Conservation (phyloP, 2,329 filamentous ascomycete genomes). For the Teratosphaeria viscida region DNA sequence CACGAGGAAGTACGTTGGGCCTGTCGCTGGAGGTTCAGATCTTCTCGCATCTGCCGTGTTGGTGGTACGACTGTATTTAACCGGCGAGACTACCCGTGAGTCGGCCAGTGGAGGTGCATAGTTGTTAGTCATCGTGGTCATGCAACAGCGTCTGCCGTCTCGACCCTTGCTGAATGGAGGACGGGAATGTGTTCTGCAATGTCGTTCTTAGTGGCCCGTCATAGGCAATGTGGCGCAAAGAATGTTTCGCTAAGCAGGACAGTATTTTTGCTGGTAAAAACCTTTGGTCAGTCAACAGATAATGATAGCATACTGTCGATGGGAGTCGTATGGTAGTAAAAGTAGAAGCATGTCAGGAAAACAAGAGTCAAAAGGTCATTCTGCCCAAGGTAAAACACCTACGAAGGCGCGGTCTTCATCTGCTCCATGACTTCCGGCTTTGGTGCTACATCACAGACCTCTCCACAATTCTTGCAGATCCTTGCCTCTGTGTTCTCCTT, state of each 20-base stretch:
- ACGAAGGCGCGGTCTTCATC: slow-evolving; percentile 4
- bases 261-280: not conserved
- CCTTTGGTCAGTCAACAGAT: not conserved
- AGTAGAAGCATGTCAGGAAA: not conserved
- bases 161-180: not conserved
- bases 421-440: slow-evolving; percentile 26
- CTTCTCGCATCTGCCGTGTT: not conserved
- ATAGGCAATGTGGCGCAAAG: not conserved
- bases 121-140: not conserved
- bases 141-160: not conserved
- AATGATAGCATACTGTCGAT: not conserved
- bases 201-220: not conserved
- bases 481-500: slow-evolving; percentile 57
- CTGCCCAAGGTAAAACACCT: not conserved
- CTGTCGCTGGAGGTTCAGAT: not conserved
- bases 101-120: not conserved
- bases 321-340: not conserved
- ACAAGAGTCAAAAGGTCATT: not conserved
- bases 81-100: not conserved
- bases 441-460: slow-evolving; percentile 61
- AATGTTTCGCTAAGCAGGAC: not conserved
- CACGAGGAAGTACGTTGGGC: too few species aligned
- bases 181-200: not conserved
- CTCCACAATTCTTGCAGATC: slow-evolving; percentile 67
- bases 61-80: not conserved